A percentile compares a stretch with the other conserved stretches of the same genome.
These are phyloP conservation scores for Corrigiola litoralis DNA, from an alignment of 179 eudicot genomes.

Conservation along the genomic window DNA sequence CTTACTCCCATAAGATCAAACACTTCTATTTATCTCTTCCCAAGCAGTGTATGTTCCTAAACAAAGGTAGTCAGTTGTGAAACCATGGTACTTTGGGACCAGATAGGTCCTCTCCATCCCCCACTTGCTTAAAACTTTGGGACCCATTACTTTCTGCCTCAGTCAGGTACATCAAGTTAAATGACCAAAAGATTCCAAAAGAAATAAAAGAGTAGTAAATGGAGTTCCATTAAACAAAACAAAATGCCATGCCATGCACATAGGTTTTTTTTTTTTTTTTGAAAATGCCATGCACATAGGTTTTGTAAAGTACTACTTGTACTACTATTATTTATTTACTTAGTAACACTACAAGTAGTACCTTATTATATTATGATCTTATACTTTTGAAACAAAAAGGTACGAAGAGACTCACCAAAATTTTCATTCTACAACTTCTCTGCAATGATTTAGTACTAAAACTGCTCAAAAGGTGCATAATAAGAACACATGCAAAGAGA, in stretches of 20 bases:
- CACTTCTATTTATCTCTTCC: background rate
- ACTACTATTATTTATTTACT: too few species aligned
- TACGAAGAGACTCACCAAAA: conserved; percentile 16
- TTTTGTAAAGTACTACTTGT: too few species aligned
- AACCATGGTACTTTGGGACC: conserved; percentile 26
- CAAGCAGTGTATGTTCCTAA: background rate
- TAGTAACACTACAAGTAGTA: too few species aligned
- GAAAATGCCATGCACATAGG: background rate
- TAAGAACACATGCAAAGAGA: conserved; percentile 20
- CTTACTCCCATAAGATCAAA: background rate
- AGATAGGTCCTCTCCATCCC: conserved; percentile 12
- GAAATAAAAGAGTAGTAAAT: too few species aligned
- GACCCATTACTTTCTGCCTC: conserved; percentile 5
- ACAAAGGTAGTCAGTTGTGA: conserved; percentile 9
- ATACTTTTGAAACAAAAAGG: conserved; percentile 11
- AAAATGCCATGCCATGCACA: background rate
- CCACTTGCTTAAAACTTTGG: conserved; percentile 18
- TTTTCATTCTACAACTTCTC: conserved; percentile 22
- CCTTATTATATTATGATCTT: too few species aligned
- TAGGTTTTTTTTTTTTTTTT: conserved; percentile 1
- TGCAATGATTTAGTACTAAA: conserved; percentile 13
- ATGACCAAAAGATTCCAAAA: conserved; percentile 13
- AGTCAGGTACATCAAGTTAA: background rate
- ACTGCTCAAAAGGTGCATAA: conserved; percentile 13
- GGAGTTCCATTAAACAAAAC: too few species aligned